Evolutionary conservation across 176 grass and related monocot species (phyloP), one percentile per base, ranked within the genome.

Genomic region (Chrysopogon serrulatus): DNA sequence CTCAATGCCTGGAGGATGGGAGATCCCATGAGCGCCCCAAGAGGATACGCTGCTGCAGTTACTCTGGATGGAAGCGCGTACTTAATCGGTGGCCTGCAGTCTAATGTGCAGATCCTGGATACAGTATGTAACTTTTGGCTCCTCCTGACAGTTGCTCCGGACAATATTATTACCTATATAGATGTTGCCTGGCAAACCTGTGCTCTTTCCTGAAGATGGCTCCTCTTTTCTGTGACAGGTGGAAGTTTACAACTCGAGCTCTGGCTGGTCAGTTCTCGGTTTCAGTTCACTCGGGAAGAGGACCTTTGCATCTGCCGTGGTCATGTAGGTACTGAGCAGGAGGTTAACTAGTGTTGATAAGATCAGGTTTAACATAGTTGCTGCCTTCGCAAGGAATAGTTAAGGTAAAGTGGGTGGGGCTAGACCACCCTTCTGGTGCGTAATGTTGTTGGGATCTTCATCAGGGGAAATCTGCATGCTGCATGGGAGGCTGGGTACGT

Each of bases 271-370:
- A 66, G 63, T 47, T 27, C 68, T 56, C 26, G 28, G 47, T 78
- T 87, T 84, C 51, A 87, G 61, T 65, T 82, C 92, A 40, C 63
- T 98, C 24, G 91, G 91, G 87, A 91, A 93, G 86, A 92, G 96
- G 67, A 80, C 84, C 80, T 98, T 95, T 63, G 60, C 62, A 67
- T 80, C 62, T 57, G 92, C 96, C 24, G 63, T 90, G 62, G 79
- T 75, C 64, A 81, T 69, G 45, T 26, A 36, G 15, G 42, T 48
- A 81, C 19, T 2, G 16, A 69, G 28, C 11, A 9, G 65, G 47
- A 70, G 26, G 10, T 41, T 15, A 60, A 60, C 56, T 60, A 56
- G 33, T 68, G 65, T 36, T 56, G 10, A 56, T 56, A 68, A 30
- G 14, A 5, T 56, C 79, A 81, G 49, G 33, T 19, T 53, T 79